These are phyloP conservation scores for Protomyces lactucae-debilis DNA, from an alignment of 1,139 yeast genomes.

Conservation along the genomic window DNA sequence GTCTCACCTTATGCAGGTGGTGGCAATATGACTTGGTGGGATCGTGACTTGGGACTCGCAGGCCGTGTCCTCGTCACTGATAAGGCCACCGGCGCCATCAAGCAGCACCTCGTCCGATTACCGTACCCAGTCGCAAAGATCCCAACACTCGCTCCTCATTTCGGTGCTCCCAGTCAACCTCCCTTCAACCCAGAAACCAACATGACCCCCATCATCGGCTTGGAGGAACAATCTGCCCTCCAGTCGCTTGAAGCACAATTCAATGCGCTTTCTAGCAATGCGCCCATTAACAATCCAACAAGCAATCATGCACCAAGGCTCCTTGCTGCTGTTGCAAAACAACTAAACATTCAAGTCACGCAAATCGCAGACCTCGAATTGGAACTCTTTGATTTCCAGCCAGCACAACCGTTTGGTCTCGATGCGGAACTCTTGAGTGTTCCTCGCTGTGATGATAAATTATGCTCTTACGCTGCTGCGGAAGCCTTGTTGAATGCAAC, in stretches of 20 bases:
- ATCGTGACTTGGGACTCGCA: constrained; percentile 84
- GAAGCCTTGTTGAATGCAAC: constrained; percentile 52
- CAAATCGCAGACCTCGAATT: constrained; percentile 83
- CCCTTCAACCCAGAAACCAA: constrained; percentile 89
- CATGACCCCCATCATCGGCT: constrained; percentile 80
- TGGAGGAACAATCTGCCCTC: constrained; percentile 33
- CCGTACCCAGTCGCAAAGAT: constrained; percentile 82
- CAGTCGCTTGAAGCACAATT: constrained; percentile 9
- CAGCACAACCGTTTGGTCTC: constrained; percentile 78
- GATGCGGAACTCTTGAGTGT: constrained; percentile 85
- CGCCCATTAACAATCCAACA: constrained; percentile 40
- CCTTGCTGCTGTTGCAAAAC: constrained; percentile 63
- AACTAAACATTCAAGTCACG: constrained; percentile 46
- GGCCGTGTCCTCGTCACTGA: constrained; percentile 76
- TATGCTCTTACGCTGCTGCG: constrained; percentile 79
- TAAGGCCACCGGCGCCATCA: constrained; percentile 46
- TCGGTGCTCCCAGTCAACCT: constrained; percentile 67
- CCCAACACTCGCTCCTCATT: constrained; percentile 94
- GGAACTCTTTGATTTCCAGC: constrained; percentile 77
- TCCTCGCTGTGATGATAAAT: constrained; percentile 86
- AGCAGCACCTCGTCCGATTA: constrained; percentile 68
- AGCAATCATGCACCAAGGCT: constrained; percentile 66
- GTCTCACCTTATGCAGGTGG: constrained; percentile 95
- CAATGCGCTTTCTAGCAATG: constrained; percentile 6
- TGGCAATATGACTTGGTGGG: constrained; percentile 76